phyloP scores from a whole-genome alignment of 2,329 filamentous ascomycete species.

The Sclerotiophoma versabilis region DNA sequence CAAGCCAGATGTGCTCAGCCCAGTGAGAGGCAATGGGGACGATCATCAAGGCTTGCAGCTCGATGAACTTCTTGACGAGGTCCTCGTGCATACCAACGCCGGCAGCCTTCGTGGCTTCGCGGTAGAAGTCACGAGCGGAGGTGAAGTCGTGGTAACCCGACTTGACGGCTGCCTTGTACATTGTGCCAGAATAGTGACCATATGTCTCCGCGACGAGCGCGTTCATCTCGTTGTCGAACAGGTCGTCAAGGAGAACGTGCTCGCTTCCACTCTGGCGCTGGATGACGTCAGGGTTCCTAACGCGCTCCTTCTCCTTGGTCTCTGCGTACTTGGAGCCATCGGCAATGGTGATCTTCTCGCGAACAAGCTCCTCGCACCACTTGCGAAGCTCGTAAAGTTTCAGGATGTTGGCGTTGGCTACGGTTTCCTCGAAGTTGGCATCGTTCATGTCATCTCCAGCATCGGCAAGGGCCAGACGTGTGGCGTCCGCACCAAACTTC shows the following conservation, averaged over 20 bases:
- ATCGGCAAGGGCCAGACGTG: constrained; percentile 89
- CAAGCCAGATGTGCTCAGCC: constrained; percentile 92
- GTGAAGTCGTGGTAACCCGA: constrained; percentile 87
- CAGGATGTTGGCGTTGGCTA: constrained; percentile 90
- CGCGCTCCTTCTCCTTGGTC: constrained; percentile 51
- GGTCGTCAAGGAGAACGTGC: constrained; percentile 79
- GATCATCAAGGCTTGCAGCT: constrained; percentile 83
- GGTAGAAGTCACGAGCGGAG: constrained; percentile 88
- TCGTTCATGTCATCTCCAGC: constrained; percentile 94
- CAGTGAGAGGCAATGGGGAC: constrained; percentile 90
- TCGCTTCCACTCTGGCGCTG: constrained; percentile 73
- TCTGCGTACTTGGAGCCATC: constrained; percentile 53
- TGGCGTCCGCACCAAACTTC: constrained; percentile 95
- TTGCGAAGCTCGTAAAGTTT: constrained; percentile 83
- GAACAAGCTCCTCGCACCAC: constrained; percentile 87
- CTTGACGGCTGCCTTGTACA: constrained; percentile 52
- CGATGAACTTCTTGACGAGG: constrained; percentile 79
- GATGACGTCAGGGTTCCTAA: constrained; percentile 62
- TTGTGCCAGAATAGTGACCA: constrained; percentile 71
- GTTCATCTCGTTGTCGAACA: constrained; percentile 96
- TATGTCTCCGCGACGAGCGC: constrained; percentile 78
- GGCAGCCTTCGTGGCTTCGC: constrained; percentile 77
- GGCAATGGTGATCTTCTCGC: constrained; percentile 61
- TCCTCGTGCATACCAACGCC: constrained; percentile 88
- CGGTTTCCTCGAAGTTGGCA: constrained; percentile 95